Conservation (phyloP, 2,329 filamentous ascomycete species). For the Scopulariopsis brevicaulis region DNA sequence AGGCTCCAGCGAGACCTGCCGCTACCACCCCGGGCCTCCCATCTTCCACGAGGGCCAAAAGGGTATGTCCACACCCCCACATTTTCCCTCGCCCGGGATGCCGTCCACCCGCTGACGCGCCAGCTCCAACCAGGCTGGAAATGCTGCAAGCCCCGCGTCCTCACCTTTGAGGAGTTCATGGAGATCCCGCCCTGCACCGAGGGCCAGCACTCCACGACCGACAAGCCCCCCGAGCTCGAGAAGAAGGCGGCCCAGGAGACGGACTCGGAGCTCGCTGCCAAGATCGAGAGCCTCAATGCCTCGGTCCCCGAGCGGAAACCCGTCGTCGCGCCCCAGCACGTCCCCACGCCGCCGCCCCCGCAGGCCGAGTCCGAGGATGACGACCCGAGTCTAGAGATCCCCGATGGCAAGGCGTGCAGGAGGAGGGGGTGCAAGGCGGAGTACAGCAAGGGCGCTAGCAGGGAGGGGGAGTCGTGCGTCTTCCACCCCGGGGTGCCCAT, state of each 20-base stretch:
- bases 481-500: constrained; percentile 85
- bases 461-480: constrained; percentile 67
- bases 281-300: constrained; percentile 42
- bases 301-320: constrained; percentile 26
- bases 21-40: constrained; percentile 87
- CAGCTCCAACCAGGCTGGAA: constrained; percentile 69
- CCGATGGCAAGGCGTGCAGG: constrained; percentile 65
- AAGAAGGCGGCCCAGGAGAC: constrained; percentile 43
- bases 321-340: constrained; percentile 27
- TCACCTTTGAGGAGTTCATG: constrained; percentile 98
- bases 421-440: constrained; percentile 60
- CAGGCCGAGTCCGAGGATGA: constrained; percentile 78
- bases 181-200: constrained; percentile 83
- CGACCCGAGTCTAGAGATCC: constrained; percentile 62
- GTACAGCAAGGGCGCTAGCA: constrained; percentile 48
- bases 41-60: constrained; percentile 98
- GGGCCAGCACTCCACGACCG: constrained; percentile 84
- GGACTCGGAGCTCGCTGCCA: constrained; percentile 26
- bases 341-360: constrained; percentile 43
- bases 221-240: constrained; percentile 51
- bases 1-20: constrained; percentile 62
- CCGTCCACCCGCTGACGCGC: background rate
- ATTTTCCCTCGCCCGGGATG: background rate
- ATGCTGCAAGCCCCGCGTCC: constrained; percentile 92
- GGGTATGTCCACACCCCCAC: constrained; percentile 44